A percentile compares a stretch with the other conserved stretches of the same genome.
These are phyloP conservation scores for Collariella sp. DNA, from an alignment of 495 filamentous ascomycete genomes.

Conservation along the genomic window DNA sequence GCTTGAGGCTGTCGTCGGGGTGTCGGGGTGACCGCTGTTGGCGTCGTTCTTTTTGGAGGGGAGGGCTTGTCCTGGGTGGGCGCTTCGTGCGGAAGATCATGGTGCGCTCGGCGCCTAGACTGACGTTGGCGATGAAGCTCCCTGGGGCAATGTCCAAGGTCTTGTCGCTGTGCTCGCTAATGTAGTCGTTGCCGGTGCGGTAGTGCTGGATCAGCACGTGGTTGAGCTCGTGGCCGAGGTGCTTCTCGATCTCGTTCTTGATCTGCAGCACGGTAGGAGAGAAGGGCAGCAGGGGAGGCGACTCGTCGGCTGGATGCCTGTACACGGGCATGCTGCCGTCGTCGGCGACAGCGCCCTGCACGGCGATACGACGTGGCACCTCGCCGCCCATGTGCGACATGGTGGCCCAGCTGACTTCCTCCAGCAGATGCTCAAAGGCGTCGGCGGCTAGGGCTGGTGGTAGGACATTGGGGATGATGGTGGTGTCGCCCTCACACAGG, in stretches of 20 bases:
- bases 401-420: conserved; percentile 78
- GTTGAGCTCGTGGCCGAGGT: conserved; percentile 75
- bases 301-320: conserved; percentile 87
- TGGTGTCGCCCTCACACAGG: conserved; percentile 69
- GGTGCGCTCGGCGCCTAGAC: conserved; percentile 79
- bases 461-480: conserved; percentile 62
- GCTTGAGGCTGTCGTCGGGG: not conserved
- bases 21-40: not conserved
- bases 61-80: conserved; percentile 25
- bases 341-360: conserved; percentile 62
- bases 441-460: conserved; percentile 39
- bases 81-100: conserved; percentile 88
- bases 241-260: conserved; percentile 54
- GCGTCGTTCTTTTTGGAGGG: conserved; percentile 1
- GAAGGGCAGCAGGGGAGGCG: conserved; percentile 68
- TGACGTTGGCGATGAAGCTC: conserved; percentile 84
- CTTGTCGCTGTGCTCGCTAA: conserved; percentile 96
- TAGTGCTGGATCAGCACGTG: conserved; percentile 93
- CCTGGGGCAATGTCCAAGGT: conserved; percentile 80
- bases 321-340: conserved; percentile 86
- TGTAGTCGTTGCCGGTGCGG: conserved; percentile 82
- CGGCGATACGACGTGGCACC: conserved; percentile 88
- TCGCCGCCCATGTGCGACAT: conserved; percentile 91
- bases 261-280: conserved; percentile 62
- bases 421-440: conserved; percentile 60